phyloP scores from a whole-genome alignment of 805 yeast genomes.

The Babjeviella inositovora region DNA sequence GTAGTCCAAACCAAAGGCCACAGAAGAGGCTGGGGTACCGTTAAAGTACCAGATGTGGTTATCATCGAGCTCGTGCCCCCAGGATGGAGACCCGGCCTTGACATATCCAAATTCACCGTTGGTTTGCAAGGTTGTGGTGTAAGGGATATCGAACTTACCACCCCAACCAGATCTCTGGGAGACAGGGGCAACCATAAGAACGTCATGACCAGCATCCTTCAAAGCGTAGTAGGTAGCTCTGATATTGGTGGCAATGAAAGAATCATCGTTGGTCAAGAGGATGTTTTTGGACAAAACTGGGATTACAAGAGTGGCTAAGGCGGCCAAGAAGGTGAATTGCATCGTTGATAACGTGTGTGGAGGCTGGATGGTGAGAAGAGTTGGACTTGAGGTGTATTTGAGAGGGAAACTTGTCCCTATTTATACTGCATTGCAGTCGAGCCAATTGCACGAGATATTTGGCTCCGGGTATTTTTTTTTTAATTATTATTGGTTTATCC shows the following conservation, averaged over 20 bases:
- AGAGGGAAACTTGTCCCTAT: no score
- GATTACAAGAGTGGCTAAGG: no score
- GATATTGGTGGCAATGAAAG: conserved; percentile 39
- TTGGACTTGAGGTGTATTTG: no score
- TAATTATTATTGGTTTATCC: no score
- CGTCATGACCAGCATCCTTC: conserved; percentile 29
- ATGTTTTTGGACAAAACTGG: conserved; percentile 29
- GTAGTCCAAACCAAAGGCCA: conserved; percentile 28
- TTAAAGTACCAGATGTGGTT: conserved; percentile 34
- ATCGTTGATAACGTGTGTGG: no score
- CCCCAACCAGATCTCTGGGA: conserved; percentile 37
- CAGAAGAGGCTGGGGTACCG: conserved; percentile 38
- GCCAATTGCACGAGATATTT: no score
- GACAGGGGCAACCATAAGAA: conserved; percentile 33
- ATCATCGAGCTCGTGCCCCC: conserved; percentile 32
- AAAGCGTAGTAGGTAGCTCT: conserved; percentile 35
- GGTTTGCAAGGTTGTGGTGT: conserved; percentile 15
- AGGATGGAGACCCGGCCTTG: conserved; percentile 30
- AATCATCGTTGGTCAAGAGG: conserved; percentile 37
- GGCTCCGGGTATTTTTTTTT: no score
- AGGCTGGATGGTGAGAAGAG: no score
- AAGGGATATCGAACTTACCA: conserved; percentile 31
- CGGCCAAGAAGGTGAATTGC: no score
- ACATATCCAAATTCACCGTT: conserved; percentile 32
- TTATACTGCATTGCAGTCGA: no score